Evolutionary conservation across 2,329 filamentous ascomycete genomes (phyloP), one percentile per base, ranked within the genome.

Genomic region (Pleomassaria siparia): DNA sequence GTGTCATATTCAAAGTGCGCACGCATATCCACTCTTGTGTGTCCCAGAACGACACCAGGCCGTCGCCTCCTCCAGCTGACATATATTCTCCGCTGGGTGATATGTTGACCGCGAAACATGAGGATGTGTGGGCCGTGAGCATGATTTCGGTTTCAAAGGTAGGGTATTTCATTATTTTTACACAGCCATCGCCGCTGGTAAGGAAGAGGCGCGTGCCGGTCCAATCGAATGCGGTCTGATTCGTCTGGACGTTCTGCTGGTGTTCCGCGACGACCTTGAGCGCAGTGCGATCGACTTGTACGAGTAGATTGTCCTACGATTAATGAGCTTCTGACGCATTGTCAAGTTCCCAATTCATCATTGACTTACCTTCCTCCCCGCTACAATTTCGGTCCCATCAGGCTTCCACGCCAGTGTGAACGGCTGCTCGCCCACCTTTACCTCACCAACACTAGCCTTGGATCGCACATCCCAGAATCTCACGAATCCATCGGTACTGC

Each of bases 391-490:
- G 45, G 80, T 77, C 2, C 88, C 88, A 58, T 87, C 82, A 0
- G 88, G 88, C 25, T 80, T 80, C 88, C 88, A 92, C 0, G 81
- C 84, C 48, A 92, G 74, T 10, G 84, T 87, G 58, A 88, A 85
- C 3, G 87, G 83, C 54, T 84, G 81, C 7, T 84, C 86, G 37
- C 60, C 64, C 2, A 70, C 64, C 56, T 81, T 84, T 30, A 89
- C 78, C 66, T 89, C 85, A 43, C 87, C 87, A 53, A 86, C 79
- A 58, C 84, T 85, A 1, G 80, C 79, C 64, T 88, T 89, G 49
- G 80, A 86, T 59, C 88, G 78, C 11, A 91, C 87, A 63, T 92
- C 88, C 88, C 88, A 92, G 58, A 92, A 84, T 64, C 87, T 84
- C 51, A 88, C 84, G 25, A 85, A 81, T 2, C 88, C 88, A 63